Evolutionary conservation across 208 protist genomes (phyloP).

Genomic region (Crithidia brevicula): DNA sequence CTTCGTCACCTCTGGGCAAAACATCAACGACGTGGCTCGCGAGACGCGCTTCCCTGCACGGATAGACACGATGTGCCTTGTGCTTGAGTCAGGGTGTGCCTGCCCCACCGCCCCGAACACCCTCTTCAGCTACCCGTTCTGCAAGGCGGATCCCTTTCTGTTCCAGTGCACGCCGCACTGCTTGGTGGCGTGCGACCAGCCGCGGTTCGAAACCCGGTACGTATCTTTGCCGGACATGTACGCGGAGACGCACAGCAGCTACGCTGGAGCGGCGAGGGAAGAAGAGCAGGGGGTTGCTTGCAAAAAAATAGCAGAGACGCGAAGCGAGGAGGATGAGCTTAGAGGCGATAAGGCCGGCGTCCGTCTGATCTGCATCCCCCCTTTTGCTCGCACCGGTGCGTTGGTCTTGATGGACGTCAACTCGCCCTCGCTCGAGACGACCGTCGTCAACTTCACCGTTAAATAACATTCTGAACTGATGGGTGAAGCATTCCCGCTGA

Average conservation of each 20-base stretch:
- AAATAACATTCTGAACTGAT: too few relatives aligned
- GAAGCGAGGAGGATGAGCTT: slow-evolving; percentile 24
- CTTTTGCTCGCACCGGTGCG: slow-evolving; percentile 58
- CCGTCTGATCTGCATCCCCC: slow-evolving; percentile 81
- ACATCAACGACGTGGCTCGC: slow-evolving; percentile 81
- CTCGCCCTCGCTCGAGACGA: slow-evolving; percentile 68
- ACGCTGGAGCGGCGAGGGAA: slow-evolving; percentile 5
- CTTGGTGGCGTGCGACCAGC: slow-evolving; percentile 89
- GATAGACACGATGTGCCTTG: slow-evolving; percentile 74
- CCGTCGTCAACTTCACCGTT: slow-evolving; percentile 37
- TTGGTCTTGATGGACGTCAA: slow-evolving; percentile 85
- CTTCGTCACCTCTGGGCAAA: slow-evolving; percentile 89
- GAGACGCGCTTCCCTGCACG: slow-evolving; percentile 63
- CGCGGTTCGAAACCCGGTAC: slow-evolving; percentile 74
- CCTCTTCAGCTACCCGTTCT: slow-evolving; percentile 93
- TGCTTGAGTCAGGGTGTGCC: slow-evolving; percentile 75
- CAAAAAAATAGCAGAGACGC: slow-evolving; percentile 1
- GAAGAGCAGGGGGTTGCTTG: not conserved
- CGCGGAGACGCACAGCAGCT: slow-evolving; percentile 25
- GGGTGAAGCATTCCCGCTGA: too few relatives aligned
- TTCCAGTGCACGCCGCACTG: slow-evolving; percentile 79
- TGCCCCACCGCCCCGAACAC: slow-evolving; percentile 93
- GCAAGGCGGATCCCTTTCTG: slow-evolving; percentile 85
- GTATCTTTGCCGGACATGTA: slow-evolving; percentile 43
- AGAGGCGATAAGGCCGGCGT: slow-evolving; percentile 31